Evolutionary conservation across 306 rosid species (phyloP).

Genomic region (Dicorynia guianensis): DNA sequence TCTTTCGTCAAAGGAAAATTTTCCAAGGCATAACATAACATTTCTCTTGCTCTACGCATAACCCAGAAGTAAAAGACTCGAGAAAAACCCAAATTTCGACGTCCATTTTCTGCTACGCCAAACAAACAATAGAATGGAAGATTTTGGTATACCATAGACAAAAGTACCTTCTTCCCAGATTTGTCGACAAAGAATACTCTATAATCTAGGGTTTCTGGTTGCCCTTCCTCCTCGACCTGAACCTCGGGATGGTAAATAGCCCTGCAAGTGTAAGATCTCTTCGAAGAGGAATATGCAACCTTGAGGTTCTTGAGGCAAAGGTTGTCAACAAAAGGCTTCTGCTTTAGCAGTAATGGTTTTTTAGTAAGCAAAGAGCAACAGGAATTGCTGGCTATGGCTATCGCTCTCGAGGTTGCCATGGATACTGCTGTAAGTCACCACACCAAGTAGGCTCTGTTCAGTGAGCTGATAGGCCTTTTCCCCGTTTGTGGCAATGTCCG

Average conservation of each 20-base stretch:
- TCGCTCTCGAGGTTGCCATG: constrained; percentile 75
- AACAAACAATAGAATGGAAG: background rate
- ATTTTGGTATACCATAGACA: background rate
- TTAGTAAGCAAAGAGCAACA: constrained; percentile 51
- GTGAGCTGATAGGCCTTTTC: background rate
- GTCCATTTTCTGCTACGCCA: constrained; percentile 3
- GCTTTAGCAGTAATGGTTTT: constrained; percentile 44
- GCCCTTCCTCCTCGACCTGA: constrained; percentile 69
- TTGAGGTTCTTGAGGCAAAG: constrained; percentile 48
- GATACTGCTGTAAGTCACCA: background rate
- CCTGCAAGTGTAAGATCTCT: constrained; percentile 59
- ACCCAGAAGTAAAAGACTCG: background rate
- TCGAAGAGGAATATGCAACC: constrained; percentile 30
- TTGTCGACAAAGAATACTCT: constrained; percentile 65
- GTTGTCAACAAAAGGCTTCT: constrained; percentile 28
- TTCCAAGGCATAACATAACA: constrained; percentile 36
- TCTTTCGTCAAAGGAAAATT: constrained; percentile 12
- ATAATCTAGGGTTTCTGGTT: constrained; percentile 68
- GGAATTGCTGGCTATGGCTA: constrained; percentile 53
- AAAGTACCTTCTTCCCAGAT: constrained; percentile 68
- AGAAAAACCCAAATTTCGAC: background rate
- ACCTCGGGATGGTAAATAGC: constrained; percentile 72
- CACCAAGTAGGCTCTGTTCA: background rate
- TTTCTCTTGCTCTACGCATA: background rate
- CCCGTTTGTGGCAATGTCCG: no score